A percentile compares a stretch with the other conserved stretches of the same genome.
Evolutionary conservation across 2,329 filamentous ascomycete genomes (phyloP).

Genomic region (Amesomyces nigricolor): DNA sequence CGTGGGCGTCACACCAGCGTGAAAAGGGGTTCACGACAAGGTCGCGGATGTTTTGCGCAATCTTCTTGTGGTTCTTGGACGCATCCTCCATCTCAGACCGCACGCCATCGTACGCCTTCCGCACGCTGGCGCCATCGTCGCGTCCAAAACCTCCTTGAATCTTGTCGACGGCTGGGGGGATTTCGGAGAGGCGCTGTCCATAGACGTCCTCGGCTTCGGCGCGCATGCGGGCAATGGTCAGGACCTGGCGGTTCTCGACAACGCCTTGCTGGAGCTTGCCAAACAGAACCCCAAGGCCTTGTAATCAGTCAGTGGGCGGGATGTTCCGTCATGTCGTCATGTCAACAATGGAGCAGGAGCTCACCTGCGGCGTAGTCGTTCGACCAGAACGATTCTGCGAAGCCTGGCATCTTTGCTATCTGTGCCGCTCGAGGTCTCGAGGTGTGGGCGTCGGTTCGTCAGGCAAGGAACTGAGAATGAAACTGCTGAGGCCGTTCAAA

Average conservation of each 20-base stretch:
- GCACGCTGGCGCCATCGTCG: slow-evolving; percentile 92
- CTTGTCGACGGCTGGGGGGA: slow-evolving; percentile 75
- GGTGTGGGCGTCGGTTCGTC: not conserved
- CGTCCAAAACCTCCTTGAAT: slow-evolving; percentile 76
- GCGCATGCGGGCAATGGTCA: slow-evolving; percentile 87
- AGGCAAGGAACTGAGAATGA: not conserved
- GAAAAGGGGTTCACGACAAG: slow-evolving; percentile 91
- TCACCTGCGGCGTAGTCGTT: slow-evolving; percentile 90
- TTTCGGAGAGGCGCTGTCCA: slow-evolving; percentile 72
- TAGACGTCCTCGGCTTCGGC: slow-evolving; percentile 94
- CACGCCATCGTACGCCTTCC: slow-evolving; percentile 95
- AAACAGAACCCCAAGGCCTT: slow-evolving; percentile 86
- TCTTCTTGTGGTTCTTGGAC: slow-evolving; percentile 85
- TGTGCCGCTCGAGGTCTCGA: slow-evolving; percentile 10
- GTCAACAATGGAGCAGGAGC: slow-evolving; percentile 25
- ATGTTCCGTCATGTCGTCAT: not conserved
- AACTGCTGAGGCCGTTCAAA: not conserved
- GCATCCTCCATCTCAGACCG: slow-evolving; percentile 90
- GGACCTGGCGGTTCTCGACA: slow-evolving; percentile 87
- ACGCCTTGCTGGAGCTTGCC: slow-evolving; percentile 95
- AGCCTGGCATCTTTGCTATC: slow-evolving; percentile 65
- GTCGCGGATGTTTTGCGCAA: slow-evolving; percentile 92
- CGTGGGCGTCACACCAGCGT: slow-evolving; percentile 94
- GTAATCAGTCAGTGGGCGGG: slow-evolving; percentile 17
- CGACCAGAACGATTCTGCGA: slow-evolving; percentile 97